Percentiles rank a stretch among this genome's conserved stretches.
phyloP scores from a whole-genome alignment of 768 basidiomycete species.

The Tylopilus balloui region DNA sequence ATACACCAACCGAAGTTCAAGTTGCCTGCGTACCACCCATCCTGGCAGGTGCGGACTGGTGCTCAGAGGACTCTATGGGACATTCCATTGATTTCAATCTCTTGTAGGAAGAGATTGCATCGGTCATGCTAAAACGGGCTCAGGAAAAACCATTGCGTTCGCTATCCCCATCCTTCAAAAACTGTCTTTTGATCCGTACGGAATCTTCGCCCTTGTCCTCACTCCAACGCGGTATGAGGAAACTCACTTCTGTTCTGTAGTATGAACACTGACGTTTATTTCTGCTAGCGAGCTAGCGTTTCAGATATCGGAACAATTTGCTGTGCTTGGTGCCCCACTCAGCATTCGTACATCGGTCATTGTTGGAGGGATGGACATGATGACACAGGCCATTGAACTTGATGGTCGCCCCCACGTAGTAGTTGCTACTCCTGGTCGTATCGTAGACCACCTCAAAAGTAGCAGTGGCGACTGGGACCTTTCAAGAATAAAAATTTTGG shows the following conservation, averaged over 20 bases:
- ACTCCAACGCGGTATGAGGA: constrained; percentile 84
- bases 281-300: constrained; percentile 84
- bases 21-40: constrained; percentile 86
- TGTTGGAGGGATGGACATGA: constrained; percentile 99
- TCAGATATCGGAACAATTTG: constrained; percentile 95
- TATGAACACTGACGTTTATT: background rate
- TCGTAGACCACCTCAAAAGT: constrained; percentile 86
- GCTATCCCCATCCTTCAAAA: constrained; percentile 92
- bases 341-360: constrained; percentile 83
- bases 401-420: constrained; percentile 85
- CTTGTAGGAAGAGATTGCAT: constrained; percentile 86
- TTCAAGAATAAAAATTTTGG: constrained; percentile 80
- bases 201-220: constrained; percentile 87
- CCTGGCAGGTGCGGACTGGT: constrained; percentile 53
- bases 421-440: constrained; percentile 91
- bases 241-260: background rate
- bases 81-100: background rate
- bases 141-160: constrained; percentile 97
- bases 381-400: constrained; percentile 86
- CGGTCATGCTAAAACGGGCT: constrained; percentile 96
- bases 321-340: constrained; percentile 78
- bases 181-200: constrained; percentile 86
- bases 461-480: constrained; percentile 76
- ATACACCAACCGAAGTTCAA: constrained; percentile 81
- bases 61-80: background rate